Conservation (phyloP, 805 yeast genomes). For the Naumovozyma dairenensis region DNA sequence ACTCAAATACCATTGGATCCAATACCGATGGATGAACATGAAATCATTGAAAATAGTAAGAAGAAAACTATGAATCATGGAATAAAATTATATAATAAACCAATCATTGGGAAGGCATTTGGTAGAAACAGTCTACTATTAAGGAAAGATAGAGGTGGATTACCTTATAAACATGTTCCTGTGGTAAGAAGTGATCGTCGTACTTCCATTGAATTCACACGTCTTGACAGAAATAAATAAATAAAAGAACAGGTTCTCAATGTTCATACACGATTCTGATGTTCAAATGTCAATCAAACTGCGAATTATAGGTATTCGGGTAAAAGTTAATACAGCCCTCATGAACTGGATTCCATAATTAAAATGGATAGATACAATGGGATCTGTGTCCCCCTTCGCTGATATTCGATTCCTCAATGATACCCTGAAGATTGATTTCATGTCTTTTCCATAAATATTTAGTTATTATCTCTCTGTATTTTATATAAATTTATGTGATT, state of each 20-base stretch:
- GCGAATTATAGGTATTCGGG: no score
- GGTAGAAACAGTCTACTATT: slow-evolving; percentile 25
- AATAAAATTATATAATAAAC: slow-evolving; percentile 8
- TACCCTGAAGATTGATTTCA: neutral
- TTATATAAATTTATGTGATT: neutral
- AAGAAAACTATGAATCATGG: slow-evolving; percentile 2
- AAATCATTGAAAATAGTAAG: slow-evolving; percentile 4
- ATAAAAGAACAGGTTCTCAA: neutral
- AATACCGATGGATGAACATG: slow-evolving; percentile 10
- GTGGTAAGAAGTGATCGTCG: slow-evolving; percentile 24
- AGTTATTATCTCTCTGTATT: no score
- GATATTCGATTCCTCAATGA: neutral
- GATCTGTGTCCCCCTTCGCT: no score
- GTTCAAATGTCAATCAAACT: no score
- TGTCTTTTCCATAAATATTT: no score
- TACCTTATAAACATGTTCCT: slow-evolving; percentile 29
- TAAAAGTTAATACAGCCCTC: no score
- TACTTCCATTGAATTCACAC: no score
- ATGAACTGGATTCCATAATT: no score
- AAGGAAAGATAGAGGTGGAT: slow-evolving; percentile 28
- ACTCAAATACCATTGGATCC: slow-evolving; percentile 23
- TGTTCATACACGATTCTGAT: no score
- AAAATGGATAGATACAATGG: no score
- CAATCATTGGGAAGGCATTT: slow-evolving; percentile 26
- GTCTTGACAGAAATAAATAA: no score